Conservation (phyloP, 2,329 filamentous ascomycete genomes). For the Alternaria longipes region DNA sequence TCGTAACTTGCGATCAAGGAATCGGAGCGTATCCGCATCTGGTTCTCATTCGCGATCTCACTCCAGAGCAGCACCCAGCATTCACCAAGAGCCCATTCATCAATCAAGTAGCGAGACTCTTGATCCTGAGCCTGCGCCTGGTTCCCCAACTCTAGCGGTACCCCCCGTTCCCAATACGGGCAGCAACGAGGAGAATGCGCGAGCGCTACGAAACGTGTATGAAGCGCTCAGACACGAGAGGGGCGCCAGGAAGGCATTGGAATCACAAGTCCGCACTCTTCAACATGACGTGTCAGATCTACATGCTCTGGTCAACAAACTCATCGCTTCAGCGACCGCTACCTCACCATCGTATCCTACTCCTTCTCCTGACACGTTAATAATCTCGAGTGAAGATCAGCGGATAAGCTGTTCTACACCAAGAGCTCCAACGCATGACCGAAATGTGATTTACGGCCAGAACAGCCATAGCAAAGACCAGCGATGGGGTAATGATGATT, state of each 20-base stretch:
- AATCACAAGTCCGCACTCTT: slow-evolving; percentile 43
- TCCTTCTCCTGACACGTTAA: slow-evolving; percentile 43
- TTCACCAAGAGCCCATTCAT: slow-evolving; percentile 25
- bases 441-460: neutral
- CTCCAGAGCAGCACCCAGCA: slow-evolving; percentile 27
- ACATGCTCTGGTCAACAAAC: slow-evolving; percentile 41
- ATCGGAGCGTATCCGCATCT: slow-evolving; percentile 39
- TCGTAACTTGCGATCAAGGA: slow-evolving; percentile 42
- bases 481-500: slow-evolving; percentile 12
- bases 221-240: slow-evolving; percentile 43
- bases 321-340: slow-evolving; percentile 28
- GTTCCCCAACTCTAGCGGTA: slow-evolving; percentile 24
- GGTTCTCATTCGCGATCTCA: slow-evolving; percentile 19
- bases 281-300: slow-evolving; percentile 45
- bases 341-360: slow-evolving; percentile 43
- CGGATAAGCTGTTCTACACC: slow-evolving; percentile 36
- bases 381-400: slow-evolving; percentile 35
- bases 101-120: slow-evolving; percentile 28
- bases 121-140: slow-evolving; percentile 11
- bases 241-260: slow-evolving; percentile 45
- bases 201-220: slow-evolving; percentile 35
- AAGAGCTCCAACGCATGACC: slow-evolving; percentile 23
- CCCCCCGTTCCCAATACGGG: neutral
- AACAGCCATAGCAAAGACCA: neutral
- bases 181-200: slow-evolving; percentile 8